These are phyloP conservation scores for Gnaphalium uliginosum DNA, from an alignment of 129 eudicot genomes.

Conservation along the genomic window DNA sequence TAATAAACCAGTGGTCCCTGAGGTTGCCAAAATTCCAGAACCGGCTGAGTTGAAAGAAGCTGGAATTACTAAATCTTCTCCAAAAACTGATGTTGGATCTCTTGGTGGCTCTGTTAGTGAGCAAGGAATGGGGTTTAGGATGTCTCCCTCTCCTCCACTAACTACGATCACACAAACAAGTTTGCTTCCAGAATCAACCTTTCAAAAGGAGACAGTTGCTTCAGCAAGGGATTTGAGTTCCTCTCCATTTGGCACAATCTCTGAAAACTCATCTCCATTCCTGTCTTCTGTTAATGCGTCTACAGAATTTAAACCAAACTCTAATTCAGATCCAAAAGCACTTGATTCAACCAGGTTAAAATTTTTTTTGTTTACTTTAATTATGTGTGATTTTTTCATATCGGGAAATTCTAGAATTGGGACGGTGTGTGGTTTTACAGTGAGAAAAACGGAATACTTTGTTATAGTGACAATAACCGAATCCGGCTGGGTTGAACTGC, in stretches of 20 bases:
- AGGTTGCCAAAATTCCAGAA: constrained; percentile 29
- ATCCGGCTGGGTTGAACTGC: background rate
- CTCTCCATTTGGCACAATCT: constrained; percentile 23
- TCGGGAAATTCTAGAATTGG: background rate
- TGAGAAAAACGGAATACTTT: background rate
- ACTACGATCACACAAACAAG: constrained; percentile 25
- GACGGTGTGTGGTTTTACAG: background rate
- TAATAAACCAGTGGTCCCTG: constrained; percentile 28
- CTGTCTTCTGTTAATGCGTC: constrained; percentile 23
- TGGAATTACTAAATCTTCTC: constrained; percentile 9
- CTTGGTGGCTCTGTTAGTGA: constrained; percentile 29
- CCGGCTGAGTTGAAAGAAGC: constrained; percentile 33
- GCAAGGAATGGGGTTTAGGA: constrained; percentile 26
- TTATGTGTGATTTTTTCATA: background rate
- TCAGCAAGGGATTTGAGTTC: constrained; percentile 29
- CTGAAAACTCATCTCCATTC: constrained; percentile 38
- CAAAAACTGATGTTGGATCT: constrained; percentile 25
- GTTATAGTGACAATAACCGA: background rate
- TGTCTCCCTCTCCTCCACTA: constrained; percentile 30
- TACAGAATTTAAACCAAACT: constrained; percentile 21
- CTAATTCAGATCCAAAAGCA: constrained; percentile 26
- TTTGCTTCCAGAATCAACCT: constrained; percentile 25
- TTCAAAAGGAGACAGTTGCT: constrained; percentile 16
- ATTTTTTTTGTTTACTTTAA: background rate
- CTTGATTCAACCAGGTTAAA: constrained; percentile 39